Evolutionary conservation across 306 rosid genomes (phyloP), one percentile per base, ranked within the genome.

Genomic region (Alnus glutinosa): DNA sequence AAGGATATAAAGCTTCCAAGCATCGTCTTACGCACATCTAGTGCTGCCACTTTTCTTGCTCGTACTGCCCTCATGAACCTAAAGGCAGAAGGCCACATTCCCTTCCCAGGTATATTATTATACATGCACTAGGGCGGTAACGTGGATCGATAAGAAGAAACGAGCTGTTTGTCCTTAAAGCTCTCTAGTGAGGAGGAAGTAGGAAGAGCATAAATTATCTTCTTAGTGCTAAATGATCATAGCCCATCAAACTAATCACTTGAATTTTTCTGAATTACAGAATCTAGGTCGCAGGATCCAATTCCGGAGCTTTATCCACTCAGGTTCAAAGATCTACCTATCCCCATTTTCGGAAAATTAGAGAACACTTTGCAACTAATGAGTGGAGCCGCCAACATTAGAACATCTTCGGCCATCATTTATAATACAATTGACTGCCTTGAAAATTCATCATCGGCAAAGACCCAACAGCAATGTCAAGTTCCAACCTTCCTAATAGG

Each of bases 261-360:
- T 39, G 28, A 0, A 23, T 23, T 23, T 23, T 23, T 23, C 28
- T 39, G 44, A 0, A 39, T 39, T 39, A 39, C 44, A 39, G 44
- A 39, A 49, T 34, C 37, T 34, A 34, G 37, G 37, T 34, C 37
- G 2, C 37, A 34, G 2, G 37, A 34, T 34, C 37, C 74, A 39
- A 79, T 88, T 14, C 89, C 92, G 5, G 85, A 72, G 48, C 80
- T 88, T 11, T 63, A 83, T 15, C 84, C 88, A 3, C 68, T 91
- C 7, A 79, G 90, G 66, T 86, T 84, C 80, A 91, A 80, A 74
- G 96, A 91, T 77, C 83, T 91, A 6, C 89, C 87, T 1, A 2
- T 0, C 11, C 2, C 2, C 52, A 73, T 82, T 59, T 19, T 84
- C 37, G 47, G 47, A 47, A 1, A 9, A 10, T 1, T 68, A 0